Percentiles rank a stretch among this genome's conserved stretches.
These are phyloP conservation scores for Solanum sparsipilum DNA, from an alignment of 257 asterid genomes.

Conservation along the genomic window DNA sequence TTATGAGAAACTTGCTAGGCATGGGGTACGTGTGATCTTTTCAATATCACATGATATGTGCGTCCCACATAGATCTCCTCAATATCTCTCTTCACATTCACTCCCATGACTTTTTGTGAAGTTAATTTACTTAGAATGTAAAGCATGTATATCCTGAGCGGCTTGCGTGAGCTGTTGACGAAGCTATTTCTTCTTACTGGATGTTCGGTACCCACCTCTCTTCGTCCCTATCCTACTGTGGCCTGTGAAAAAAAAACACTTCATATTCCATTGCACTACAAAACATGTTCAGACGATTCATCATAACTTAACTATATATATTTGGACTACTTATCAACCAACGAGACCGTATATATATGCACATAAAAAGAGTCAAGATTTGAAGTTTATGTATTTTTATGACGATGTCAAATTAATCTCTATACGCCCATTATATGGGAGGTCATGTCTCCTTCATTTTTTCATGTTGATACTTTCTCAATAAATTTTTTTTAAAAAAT, in stretches of 20 bases:
- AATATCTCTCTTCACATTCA: not conserved
- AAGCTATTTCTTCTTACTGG: too few species aligned
- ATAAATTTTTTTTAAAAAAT: not conserved
- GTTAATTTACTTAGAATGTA: too few species aligned
- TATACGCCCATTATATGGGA: not conserved
- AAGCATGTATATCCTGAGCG: not conserved
- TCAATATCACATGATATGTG: not conserved
- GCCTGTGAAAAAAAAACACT: too few species aligned
- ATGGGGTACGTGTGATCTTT: not conserved
- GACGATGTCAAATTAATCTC: not conserved
- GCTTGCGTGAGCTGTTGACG: too few species aligned
- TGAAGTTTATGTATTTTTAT: too few species aligned
- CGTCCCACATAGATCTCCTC: not conserved
- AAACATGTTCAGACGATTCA: too few species aligned
- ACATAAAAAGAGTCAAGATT: not conserved
- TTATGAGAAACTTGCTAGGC: not conserved
- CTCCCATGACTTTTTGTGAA: not conserved
- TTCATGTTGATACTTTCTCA: not conserved
- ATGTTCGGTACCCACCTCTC: accelerated
- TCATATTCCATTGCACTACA: too few species aligned
- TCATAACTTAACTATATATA: too few species aligned
- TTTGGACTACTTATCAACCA: not conserved
- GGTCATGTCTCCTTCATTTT: not conserved
- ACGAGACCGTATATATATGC: accelerated
- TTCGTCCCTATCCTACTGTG: accelerated